Base-by-base conservation (phyloP, 1,284 basidiomycete species). In the Afroboletus lepidellus region DNA sequence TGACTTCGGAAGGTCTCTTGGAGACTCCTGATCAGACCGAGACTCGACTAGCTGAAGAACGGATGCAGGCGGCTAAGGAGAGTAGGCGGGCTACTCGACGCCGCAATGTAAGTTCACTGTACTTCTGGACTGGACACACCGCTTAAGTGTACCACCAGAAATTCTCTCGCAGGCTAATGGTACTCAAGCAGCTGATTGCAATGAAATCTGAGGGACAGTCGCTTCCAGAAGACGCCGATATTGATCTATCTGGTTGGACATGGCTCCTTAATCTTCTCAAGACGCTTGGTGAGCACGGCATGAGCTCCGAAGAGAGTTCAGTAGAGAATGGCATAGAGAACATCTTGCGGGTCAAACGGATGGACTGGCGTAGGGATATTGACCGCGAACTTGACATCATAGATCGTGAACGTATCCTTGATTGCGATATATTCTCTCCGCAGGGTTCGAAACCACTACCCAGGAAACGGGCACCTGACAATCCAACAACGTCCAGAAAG, bases 271-370 rank as follows among this genome's bases (percentile, higher is more conserved):
- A 3, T 5, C 27, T 44, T 30, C 2, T 38, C 24, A 23, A 41
- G n/a, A 41, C 8, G 3, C 39, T 50, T 18, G 29, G 48, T 13
- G 36, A 50, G n/a, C 34, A 50, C 2, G 21, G 48, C 3, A 45
- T 50, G 34, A 50, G 48, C 23, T 50, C 48, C 3, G 33, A 50
- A 27, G 42, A 50, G 29, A 45, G 41, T 11, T 16, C 48, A 1
- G 16, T 44, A 1, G 34, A 50, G 21, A 50, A 50, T 38, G 21
- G 21, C 1, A 7, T 50, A 2, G 41, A 50, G 21, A 23, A n/a
- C 1, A 13, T 50, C 7, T 15, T 44, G 9, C 6, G 21, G 1
- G 27, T 50, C 3, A 50, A 50, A n/a, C 33, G 23, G 12, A 46
- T 50, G 48, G n/a, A 32, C 1, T 50, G 41, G 48, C 29, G 1